Evolutionary conservation across 2,329 filamentous ascomycete genomes (phyloP), one percentile per base, ranked within the genome.

Genomic region (Endocalyx cinctus): DNA sequence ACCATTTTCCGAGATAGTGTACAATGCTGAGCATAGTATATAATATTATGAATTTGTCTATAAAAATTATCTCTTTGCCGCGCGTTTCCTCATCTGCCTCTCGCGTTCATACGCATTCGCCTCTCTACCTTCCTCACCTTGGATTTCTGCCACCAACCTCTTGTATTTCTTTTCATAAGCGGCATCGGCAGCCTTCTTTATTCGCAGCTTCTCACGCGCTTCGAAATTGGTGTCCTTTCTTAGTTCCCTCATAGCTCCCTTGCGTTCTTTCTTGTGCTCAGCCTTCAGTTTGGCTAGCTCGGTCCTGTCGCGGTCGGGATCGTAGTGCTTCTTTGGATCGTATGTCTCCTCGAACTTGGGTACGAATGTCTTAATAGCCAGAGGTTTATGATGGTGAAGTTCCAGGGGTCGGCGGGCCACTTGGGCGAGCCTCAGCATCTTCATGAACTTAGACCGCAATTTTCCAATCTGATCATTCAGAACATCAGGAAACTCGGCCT

Each of bases 141-240:
- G 90, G 51, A 98, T 96, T 73, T 96, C 89, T 8, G 89, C 86
- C 48, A 97, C 79, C 40, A 98, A 70, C 46, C 84, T 78, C 72
- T 84, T 86, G 70, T 90, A 94, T 74, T 97, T 97, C 72, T 85
- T 86, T 71, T 97, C 90, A 70, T 98, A 97, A 46, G 86, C 88
- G 37, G 77, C 79, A 69, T 97, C 92, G 67, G 79, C 82, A 67
- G 86, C 85, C 74, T 89, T 95, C 80, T 97, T 97, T 69, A 94
- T 74, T 51, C 79, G 77, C 52, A 98, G 70, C 62, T 86, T 85
- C 74, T 96, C 89, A 48, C 90, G 74, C 20, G 88, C 87, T 67
- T 97, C 79, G 57, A 98, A 97, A 60, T 84, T 87, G 35, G 88
- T 85, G 53, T 98, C 94, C 72, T 96, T 97, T 57, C 92, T 78